Base-by-base conservation (phyloP, 805 yeast species). In the Torulaspora maleeae region DNA sequence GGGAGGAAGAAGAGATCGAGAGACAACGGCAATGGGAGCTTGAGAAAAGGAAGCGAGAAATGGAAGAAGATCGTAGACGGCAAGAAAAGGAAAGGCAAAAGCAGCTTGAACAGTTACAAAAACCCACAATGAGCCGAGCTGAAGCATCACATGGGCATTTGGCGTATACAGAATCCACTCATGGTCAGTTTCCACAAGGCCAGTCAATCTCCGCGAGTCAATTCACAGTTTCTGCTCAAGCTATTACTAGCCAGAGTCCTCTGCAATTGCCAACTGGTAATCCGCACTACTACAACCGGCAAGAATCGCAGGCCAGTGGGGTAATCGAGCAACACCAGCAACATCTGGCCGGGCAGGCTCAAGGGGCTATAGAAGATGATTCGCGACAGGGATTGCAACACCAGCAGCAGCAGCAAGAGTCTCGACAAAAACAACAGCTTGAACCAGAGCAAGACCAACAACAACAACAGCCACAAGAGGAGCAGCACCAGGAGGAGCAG, bases 391-490 rank as follows among this genome's bases (percentile, higher is more conserved):
- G 28, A 29, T 47, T 44, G 24, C 40, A 37, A 12, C 51, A 50
- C 13, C 38, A 20, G 11, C 44, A 33, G 19, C 47, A 44, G n/a
- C 41, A 43, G 24, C 47, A 19, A 64, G 63, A 25, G 60, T 68
- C 3, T 58, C 67, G 1, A 27, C 41, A 19, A 19, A 41, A 43
- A 22, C 49, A 53, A 22, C 53, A 43, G 38, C 41, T 28, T 8
- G 13, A 17, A 19, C 34, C 12, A 3, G 27, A 32, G 24, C 54
- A 51, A 16, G 49, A 25, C n/a, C 45, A 37, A 19, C 40, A 30
- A 20, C 37, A 28, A 27, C 49, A 28, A 36, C 53, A 36, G 35
- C 41, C 28, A 17, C 15, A 25, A 4, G 32, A 43, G 13, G 38
- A 40, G 35, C 41, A 30, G 15, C 15, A 25, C 4, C 35, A 43